A percentile compares a stretch with the other conserved stretches of the same genome.
Evolutionary conservation across 1,284 basidiomycete genomes (phyloP).

Genomic region (Ustilago xerochloae): DNA sequence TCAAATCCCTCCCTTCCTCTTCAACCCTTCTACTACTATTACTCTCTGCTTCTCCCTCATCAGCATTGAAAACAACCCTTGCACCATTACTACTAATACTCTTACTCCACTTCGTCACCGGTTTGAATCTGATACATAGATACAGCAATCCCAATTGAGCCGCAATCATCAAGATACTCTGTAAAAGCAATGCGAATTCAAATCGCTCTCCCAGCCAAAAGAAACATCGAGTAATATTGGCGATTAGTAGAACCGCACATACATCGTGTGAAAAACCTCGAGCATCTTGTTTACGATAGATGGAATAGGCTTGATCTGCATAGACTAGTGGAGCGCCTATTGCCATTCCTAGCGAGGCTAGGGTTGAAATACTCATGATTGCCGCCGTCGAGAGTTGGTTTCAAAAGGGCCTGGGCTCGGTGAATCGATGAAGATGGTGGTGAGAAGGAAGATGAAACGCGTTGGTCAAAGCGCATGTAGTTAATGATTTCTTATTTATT

Average conservation of each 20-base stretch:
- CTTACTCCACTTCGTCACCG: constrained; percentile 44
- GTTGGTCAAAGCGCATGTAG: too few relatives aligned
- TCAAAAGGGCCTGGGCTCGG: too few relatives aligned
- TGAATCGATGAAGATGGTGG: background rate
- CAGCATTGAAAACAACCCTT: constrained; percentile 34
- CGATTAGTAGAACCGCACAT: constrained; percentile 56
- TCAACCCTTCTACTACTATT: background rate
- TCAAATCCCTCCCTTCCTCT: constrained; percentile 13
- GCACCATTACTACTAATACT: constrained; percentile 40
- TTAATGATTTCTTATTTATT: too few relatives aligned
- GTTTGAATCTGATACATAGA: constrained; percentile 70
- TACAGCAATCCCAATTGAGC: constrained; percentile 71
- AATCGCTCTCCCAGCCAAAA: constrained; percentile 81
- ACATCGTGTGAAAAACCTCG: constrained; percentile 78
- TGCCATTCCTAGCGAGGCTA: constrained; percentile 48
- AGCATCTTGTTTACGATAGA: constrained; percentile 72
- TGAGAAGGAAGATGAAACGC: background rate
- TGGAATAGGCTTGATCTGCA: constrained; percentile 59
- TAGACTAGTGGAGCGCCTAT: constrained; percentile 62
- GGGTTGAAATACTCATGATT: constrained; percentile 33
- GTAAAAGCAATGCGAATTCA: constrained; percentile 74
- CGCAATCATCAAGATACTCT: constrained; percentile 69
- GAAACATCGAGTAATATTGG: constrained; percentile 71
- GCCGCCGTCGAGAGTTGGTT: background rate
- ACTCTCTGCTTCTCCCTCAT: constrained; percentile 1